Conservation (phyloP, 306 rosid genomes). For the Lathyrus aphaca region DNA sequence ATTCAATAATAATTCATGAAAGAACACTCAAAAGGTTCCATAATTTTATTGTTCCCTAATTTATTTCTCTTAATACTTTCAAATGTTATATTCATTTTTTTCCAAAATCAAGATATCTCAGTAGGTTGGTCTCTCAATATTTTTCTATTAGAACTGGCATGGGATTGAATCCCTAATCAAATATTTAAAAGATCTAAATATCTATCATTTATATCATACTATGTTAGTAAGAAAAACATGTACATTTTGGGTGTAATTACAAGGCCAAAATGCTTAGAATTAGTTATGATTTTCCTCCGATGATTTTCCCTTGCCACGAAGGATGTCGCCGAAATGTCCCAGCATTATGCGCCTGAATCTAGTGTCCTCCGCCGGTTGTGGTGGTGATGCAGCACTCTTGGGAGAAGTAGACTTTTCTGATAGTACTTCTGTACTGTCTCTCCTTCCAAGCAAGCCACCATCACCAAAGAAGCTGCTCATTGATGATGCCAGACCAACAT, state of each 20-base stretch:
- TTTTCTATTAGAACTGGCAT: too few species aligned
- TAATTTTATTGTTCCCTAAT: too few species aligned
- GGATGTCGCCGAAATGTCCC: slow-evolving; percentile 85
- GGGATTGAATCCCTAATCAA: too few species aligned
- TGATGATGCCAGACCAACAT: slow-evolving; percentile 68
- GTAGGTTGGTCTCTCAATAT: neutral
- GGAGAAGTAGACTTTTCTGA: slow-evolving; percentile 53
- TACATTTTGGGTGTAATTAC: neutral
- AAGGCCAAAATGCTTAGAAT: slow-evolving; percentile 31
- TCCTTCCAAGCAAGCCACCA: slow-evolving; percentile 74
- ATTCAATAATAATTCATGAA: neutral
- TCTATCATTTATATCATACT: too few species aligned
- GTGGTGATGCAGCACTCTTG: slow-evolving; percentile 18
- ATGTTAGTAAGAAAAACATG: neutral
- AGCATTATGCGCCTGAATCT: slow-evolving; percentile 89
- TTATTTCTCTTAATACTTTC: neutral
- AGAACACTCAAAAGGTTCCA: neutral
- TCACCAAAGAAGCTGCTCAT: slow-evolving; percentile 88
- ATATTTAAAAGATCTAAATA: too few species aligned
- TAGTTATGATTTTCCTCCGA: slow-evolving; percentile 63
- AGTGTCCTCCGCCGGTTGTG: slow-evolving; percentile 63
- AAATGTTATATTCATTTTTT: too few species aligned
- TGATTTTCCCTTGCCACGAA: slow-evolving; percentile 68
- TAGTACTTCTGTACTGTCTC: slow-evolving; percentile 52
- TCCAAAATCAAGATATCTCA: neutral